phyloP scores from a whole-genome alignment of 495 filamentous ascomycete species.

The Annulohypoxylon nitens region DNA sequence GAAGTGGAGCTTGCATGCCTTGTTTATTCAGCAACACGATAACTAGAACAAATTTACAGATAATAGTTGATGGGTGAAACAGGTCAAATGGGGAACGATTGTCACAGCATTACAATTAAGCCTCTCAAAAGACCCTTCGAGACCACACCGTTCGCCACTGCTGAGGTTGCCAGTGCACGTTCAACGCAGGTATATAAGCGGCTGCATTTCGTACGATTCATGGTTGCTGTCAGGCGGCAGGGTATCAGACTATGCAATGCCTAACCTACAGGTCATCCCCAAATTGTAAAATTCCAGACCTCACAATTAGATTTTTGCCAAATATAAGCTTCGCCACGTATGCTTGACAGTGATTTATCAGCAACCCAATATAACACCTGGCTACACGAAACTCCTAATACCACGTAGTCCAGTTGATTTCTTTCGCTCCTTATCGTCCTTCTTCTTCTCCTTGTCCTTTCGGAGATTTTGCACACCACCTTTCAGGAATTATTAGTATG shows the following conservation, averaged over 20 bases:
- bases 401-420: constrained; percentile 64
- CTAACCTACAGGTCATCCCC: not conserved
- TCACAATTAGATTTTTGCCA: not conserved
- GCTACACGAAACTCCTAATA: constrained; percentile 64
- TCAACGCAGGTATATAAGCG: not conserved
- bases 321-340: not conserved
- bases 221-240: not conserved
- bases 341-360: not conserved
- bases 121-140: not conserved
- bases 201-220: not conserved
- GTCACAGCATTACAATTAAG: not conserved
- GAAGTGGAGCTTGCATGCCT: not conserved
- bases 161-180: not conserved
- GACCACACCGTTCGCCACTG: not conserved
- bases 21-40: constrained; percentile 1
- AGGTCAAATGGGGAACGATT: not conserved
- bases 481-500: constrained; percentile 55
- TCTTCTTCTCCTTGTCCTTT: constrained; percentile 65
- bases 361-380: no score
- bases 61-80: not conserved
- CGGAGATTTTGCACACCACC: constrained; percentile 69
- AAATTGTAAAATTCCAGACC: not conserved
- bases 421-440: constrained; percentile 66
- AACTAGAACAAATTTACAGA: not conserved
- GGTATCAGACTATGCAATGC: constrained; percentile 14